These are phyloP conservation scores for Phytopythium ostracodes DNA, from an alignment of 352 stramenopile species.

Conservation along the genomic window DNA sequence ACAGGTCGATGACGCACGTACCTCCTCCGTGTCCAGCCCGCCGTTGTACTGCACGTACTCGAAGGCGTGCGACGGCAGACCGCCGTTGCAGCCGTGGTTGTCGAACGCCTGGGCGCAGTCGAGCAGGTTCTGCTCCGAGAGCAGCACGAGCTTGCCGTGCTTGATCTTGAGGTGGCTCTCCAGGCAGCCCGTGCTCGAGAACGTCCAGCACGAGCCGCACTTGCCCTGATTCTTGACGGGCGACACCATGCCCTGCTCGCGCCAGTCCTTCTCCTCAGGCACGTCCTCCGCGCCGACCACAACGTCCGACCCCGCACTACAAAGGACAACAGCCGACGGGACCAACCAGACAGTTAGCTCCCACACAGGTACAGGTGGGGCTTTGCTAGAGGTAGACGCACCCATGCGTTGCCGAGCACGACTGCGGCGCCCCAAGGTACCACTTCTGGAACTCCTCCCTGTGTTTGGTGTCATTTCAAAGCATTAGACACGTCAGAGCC, in stretches of 20 bases:
- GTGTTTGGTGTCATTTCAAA: too few relatives aligned
- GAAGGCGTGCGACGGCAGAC: slow-evolving; percentile 96
- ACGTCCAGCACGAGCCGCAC: slow-evolving; percentile 99
- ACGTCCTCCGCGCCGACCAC: slow-evolving; percentile 35
- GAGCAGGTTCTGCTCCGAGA: slow-evolving; percentile 98
- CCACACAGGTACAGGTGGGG: neutral
- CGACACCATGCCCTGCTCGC: slow-evolving; percentile 89
- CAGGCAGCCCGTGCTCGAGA: slow-evolving; percentile 96
- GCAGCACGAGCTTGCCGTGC: slow-evolving; percentile 86
- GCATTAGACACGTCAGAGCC: neutral
- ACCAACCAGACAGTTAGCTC: neutral
- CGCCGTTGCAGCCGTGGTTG: slow-evolving; percentile 96
- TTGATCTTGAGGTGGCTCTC: slow-evolving; percentile 96
- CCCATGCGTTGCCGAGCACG: slow-evolving; percentile 60
- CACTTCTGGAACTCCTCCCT: slow-evolving; percentile 72
- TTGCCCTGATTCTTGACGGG: slow-evolving; percentile 98
- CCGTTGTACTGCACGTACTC: slow-evolving; percentile 93
- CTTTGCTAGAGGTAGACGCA: neutral
- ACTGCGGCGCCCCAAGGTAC: slow-evolving; percentile 63
- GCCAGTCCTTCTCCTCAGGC: slow-evolving; percentile 93
- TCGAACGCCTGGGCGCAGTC: slow-evolving; percentile 93
- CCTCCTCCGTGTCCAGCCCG: slow-evolving; percentile 75
- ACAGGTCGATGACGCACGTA: slow-evolving; percentile 14
- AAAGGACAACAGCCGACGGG: neutral
- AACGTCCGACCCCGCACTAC: neutral